Percentiles rank a stretch among this genome's conserved stretches.
Evolutionary conservation across 1,284 basidiomycete species (phyloP).

Genomic region (Flammula alnicola): DNA sequence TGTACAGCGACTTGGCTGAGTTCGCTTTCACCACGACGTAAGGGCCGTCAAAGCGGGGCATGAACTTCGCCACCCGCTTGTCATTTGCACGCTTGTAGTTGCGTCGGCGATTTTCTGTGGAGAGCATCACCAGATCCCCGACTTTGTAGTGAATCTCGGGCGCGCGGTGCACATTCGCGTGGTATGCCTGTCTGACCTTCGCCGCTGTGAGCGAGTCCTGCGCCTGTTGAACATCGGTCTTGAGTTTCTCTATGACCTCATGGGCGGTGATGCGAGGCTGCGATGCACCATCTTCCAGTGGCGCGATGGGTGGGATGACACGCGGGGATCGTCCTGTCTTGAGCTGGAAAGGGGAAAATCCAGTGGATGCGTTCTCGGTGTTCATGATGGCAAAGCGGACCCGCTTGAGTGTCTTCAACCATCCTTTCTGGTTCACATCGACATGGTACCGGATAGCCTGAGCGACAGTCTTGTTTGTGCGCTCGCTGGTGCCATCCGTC

Average conservation of each 20-base stretch:
- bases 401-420: constrained; percentile 30
- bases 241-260: constrained; percentile 6
- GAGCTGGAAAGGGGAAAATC: constrained; percentile 17
- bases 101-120: constrained; percentile 18
- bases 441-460: constrained; percentile 43
- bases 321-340: constrained; percentile 3
- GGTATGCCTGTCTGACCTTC: constrained; percentile 15
- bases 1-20: constrained; percentile 24
- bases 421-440: constrained; percentile 46
- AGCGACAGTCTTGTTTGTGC: constrained; percentile 40
- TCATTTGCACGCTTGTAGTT: constrained; percentile 10
- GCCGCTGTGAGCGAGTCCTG: constrained; percentile 11
- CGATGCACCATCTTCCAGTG: not conserved
- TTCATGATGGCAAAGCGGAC: constrained; percentile 20
- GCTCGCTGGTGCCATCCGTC: constrained; percentile 29
- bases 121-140: constrained; percentile 19
- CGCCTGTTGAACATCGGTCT: constrained; percentile 4
- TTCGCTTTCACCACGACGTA: constrained; percentile 26
- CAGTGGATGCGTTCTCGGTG: constrained; percentile 17
- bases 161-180: constrained; percentile 9
- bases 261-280: not conserved
- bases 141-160: constrained; percentile 1
- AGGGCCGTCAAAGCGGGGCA: constrained; percentile 34
- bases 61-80: constrained; percentile 16
- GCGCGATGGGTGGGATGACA: constrained; percentile 5